Percentiles rank a stretch among this genome's conserved stretches.
Conservation (phyloP, 2,329 filamentous ascomycete genomes). For the Trichoderma sp. region DNA sequence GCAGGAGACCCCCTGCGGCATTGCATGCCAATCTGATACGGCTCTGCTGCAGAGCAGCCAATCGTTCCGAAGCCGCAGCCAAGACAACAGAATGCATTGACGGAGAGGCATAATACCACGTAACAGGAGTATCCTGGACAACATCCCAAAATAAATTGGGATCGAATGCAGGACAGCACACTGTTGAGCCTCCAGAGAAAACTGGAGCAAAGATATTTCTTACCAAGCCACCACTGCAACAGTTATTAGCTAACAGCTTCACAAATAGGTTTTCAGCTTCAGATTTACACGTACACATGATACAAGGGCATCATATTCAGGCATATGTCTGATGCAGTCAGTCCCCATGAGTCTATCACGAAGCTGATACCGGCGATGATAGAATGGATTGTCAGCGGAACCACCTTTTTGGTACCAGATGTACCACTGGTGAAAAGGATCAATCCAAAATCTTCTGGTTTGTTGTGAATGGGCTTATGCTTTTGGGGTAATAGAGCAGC, state of each 20-base stretch:
- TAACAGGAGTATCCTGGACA: constrained; percentile 46
- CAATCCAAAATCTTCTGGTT: constrained; percentile 47
- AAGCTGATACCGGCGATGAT: constrained; percentile 51
- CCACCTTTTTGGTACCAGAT: constrained; percentile 57
- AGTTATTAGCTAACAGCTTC: constrained; percentile 17
- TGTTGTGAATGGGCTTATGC: constrained; percentile 36
- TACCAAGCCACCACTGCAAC: constrained; percentile 49
- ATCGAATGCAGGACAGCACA: constrained; percentile 55
- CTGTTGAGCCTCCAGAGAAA: constrained; percentile 52
- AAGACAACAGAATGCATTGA: constrained; percentile 57
- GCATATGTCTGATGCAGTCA: constrained; percentile 48
- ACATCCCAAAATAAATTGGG: constrained; percentile 56
- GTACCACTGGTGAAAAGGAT: constrained; percentile 59
- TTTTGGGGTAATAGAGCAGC: constrained; percentile 5
- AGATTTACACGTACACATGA: constrained; percentile 46
- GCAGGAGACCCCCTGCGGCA: constrained; percentile 52
- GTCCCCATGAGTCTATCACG: constrained; percentile 53
- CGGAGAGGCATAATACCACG: constrained; percentile 59
- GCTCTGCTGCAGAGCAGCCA: constrained; percentile 40
- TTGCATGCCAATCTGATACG: constrained; percentile 54
- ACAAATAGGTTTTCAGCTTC: not conserved
- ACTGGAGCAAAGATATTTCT: constrained; percentile 55
- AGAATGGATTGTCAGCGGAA: constrained; percentile 51
- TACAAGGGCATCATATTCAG: constrained; percentile 61
- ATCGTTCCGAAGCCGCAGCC: constrained; percentile 42